Conservation (phyloP, 2,329 filamentous ascomycete genomes). For the Ceratocystis cubensis region DNA sequence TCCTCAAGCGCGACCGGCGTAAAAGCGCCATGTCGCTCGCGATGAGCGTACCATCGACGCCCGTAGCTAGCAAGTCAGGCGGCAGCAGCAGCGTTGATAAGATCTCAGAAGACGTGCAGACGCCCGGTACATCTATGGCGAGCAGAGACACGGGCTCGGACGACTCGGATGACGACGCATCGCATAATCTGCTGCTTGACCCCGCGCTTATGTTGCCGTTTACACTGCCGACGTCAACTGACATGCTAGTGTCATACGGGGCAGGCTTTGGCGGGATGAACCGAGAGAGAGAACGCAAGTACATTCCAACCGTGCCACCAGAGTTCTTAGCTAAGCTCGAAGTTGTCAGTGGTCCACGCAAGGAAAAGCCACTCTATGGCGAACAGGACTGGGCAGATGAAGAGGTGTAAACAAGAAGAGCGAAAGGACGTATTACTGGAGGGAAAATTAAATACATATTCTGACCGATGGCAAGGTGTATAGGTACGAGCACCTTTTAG, state of each 20-base stretch:
- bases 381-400: conserved; percentile 58
- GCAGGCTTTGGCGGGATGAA: conserved; percentile 90
- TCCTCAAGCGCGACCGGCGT: conserved; percentile 44
- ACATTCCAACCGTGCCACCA: conserved; percentile 86
- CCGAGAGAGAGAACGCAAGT: conserved; percentile 81
- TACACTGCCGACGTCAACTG: conserved; percentile 84
- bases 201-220: conserved; percentile 90
- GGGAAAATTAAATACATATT: not conserved
- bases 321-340: conserved; percentile 89
- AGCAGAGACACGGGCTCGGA: conserved; percentile 24
- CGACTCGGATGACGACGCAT: conserved; percentile 45
- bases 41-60: conserved; percentile 34
- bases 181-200: conserved; percentile 68
- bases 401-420: conserved; percentile 34
- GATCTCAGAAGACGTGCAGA: conserved; percentile 22
- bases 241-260: conserved; percentile 93
- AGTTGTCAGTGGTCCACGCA: conserved; percentile 35
- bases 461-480: not conserved
- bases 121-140: conserved; percentile 15
- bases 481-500: not conserved
- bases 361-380: conserved; percentile 42
- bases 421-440: too few relatives aligned
- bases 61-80: conserved; percentile 29
- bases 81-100: conserved; percentile 29
- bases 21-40: conserved; percentile 37